A percentile compares a stretch with the other conserved stretches of the same genome.
Conservation (phyloP, 1,284 basidiomycete genomes). For the Pascua guehoae region DNA sequence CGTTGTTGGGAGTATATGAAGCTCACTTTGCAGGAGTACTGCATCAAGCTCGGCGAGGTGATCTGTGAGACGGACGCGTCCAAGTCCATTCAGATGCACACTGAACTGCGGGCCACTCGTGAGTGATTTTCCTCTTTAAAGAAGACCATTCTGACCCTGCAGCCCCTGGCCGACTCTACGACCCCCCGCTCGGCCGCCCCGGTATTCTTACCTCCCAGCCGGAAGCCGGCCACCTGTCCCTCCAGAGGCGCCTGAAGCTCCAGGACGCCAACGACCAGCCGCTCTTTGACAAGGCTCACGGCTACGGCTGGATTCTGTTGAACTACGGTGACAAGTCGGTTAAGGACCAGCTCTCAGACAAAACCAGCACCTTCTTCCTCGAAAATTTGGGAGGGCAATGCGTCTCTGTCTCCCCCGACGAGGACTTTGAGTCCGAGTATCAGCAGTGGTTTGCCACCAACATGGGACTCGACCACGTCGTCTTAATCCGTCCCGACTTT, state of each 20-base stretch:
- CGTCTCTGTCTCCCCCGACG: not conserved
- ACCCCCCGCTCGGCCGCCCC: constrained; percentile 11
- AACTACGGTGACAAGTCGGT: not conserved
- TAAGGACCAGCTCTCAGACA: not conserved
- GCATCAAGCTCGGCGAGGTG: constrained; percentile 17
- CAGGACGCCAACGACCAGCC: not conserved
- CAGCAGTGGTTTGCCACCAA: constrained; percentile 4
- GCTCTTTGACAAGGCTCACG: constrained; percentile 9
- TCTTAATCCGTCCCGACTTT: constrained; percentile 12
- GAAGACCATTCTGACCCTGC: not conserved
- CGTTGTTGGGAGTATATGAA: too few species aligned
- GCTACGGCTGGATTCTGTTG: constrained; percentile 15
- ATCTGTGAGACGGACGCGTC: constrained; percentile 21
- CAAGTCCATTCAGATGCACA: constrained; percentile 13
- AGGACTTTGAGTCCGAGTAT: constrained; percentile 10
- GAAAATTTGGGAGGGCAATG: constrained; percentile 1
- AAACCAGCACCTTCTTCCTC: not conserved
- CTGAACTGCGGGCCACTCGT: constrained; percentile 1
- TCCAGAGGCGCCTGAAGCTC: constrained; percentile 4
- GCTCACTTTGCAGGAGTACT: constrained; percentile 3
- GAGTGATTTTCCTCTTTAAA: not conserved
- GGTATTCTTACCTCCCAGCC: constrained; percentile 11
- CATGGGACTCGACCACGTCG: not conserved
- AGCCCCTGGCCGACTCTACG: constrained; percentile 3
- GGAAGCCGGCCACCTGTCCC: constrained; percentile 4